These are phyloP conservation scores for Asterionellopsis glacialis DNA, from an alignment of 108 stramenopile genomes.

Conservation along the genomic window DNA sequence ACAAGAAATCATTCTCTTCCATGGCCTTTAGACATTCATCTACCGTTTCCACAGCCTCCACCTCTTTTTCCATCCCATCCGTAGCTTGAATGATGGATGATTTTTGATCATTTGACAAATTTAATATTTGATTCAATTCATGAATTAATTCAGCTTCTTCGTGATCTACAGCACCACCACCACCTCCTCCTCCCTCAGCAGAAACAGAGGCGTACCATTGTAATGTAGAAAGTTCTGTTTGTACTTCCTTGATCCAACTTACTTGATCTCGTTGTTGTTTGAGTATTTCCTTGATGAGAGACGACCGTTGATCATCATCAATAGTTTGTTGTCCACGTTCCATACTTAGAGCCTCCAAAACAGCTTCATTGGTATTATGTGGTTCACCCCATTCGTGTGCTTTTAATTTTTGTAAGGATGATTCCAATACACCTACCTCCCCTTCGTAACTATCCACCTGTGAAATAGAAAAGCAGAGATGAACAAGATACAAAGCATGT, in stretches of 20 bases:
- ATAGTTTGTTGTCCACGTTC: slow-evolving; percentile 82
- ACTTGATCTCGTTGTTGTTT: slow-evolving; percentile 79
- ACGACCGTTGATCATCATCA: slow-evolving; percentile 46
- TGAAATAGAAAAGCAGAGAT: slow-evolving; percentile 4
- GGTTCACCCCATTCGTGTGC: slow-evolving; percentile 64
- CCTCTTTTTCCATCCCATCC: slow-evolving; percentile 51
- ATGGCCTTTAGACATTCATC: slow-evolving; percentile 58
- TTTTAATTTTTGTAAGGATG: slow-evolving; percentile 59
- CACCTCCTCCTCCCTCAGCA: not conserved
- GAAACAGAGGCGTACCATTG: slow-evolving; percentile 10
- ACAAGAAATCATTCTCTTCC: slow-evolving; percentile 64
- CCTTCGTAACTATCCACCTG: slow-evolving; percentile 85
- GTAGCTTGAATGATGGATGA: slow-evolving; percentile 30
- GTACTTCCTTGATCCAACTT: slow-evolving; percentile 51
- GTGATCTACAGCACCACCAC: slow-evolving; percentile 11
- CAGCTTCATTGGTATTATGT: slow-evolving; percentile 11
- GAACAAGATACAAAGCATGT: not conserved
- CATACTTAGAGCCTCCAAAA: slow-evolving; percentile 84
- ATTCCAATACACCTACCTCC: slow-evolving; percentile 83
- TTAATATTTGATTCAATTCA: slow-evolving; percentile 57
- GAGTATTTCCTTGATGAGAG: slow-evolving; percentile 63
- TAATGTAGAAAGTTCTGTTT: slow-evolving; percentile 67
- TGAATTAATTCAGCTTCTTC: slow-evolving; percentile 43
- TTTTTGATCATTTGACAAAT: slow-evolving; percentile 56
- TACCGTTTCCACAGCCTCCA: slow-evolving; percentile 60